Evolutionary conservation across 2,329 filamentous ascomycete genomes (phyloP).

Genomic region (Hortaea sp.): DNA sequence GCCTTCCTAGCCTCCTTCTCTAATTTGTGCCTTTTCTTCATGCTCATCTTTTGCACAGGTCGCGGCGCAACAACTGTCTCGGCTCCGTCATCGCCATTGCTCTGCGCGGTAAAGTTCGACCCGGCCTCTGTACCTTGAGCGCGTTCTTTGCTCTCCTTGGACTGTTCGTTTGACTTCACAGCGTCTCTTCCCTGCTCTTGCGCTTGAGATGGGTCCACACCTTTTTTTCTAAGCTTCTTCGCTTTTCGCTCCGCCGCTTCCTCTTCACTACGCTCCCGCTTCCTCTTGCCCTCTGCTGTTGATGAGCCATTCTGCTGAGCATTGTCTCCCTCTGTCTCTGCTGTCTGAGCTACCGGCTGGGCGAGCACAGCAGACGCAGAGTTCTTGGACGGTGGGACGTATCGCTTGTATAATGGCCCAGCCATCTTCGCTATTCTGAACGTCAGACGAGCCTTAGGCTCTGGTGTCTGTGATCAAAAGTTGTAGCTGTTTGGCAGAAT

Average conservation of each 20-base stretch:
- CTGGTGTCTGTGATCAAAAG: no score
- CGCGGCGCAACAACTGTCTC: not conserved
- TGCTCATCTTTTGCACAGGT: not conserved
- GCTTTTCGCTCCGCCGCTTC: slow-evolving; percentile 22
- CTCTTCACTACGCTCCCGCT: slow-evolving; percentile 21
- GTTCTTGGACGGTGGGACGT: slow-evolving; percentile 30
- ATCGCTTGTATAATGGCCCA: slow-evolving; percentile 33
- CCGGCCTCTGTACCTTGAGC: not conserved
- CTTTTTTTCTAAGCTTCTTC: slow-evolving; percentile 23
- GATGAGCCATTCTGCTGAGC: not conserved
- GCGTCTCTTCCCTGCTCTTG: not conserved
- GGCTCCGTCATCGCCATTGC: not conserved
- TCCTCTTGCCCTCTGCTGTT: slow-evolving; percentile 19
- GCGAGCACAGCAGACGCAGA: not conserved
- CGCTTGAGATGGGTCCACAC: slow-evolving; percentile 6
- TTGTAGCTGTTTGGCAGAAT: not conserved
- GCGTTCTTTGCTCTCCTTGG: not conserved
- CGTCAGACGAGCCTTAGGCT: not conserved
- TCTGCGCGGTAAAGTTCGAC: not conserved
- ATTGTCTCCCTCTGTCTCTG: not conserved
- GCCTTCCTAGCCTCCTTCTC: slow-evolving; percentile 24
- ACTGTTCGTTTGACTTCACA: not conserved
- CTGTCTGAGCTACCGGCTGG: not conserved
- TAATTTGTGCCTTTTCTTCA: slow-evolving; percentile 25
- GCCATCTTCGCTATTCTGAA: slow-evolving; percentile 23